Percentiles rank a stretch among this genome's conserved stretches.
Evolutionary conservation across 2,329 filamentous ascomycete species (phyloP).

Genomic region (Clonostachys sp.): DNA sequence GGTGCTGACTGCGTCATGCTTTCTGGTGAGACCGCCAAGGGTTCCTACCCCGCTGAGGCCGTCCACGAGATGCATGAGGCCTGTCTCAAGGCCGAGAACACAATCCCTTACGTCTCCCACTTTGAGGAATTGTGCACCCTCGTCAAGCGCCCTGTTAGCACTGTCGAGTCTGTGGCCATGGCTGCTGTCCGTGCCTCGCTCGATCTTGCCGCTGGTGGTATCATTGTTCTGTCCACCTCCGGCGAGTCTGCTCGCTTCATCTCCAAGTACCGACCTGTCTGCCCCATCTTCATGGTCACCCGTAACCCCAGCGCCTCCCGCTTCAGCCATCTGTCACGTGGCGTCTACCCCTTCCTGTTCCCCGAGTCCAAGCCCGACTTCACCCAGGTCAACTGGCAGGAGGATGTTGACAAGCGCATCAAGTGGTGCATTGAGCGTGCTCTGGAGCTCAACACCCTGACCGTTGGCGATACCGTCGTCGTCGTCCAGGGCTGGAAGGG

Average conservation of each 20-base stretch:
- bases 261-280: conserved; percentile 97
- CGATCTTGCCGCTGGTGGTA: conserved; percentile 93
- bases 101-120: conserved; percentile 93
- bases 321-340: conserved; percentile 93
- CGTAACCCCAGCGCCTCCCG: conserved; percentile 78
- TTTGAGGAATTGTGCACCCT: conserved; percentile 92
- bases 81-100: conserved; percentile 93
- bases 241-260: conserved; percentile 91
- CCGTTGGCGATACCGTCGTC: conserved; percentile 68
- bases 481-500: conserved; percentile 91
- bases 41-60: conserved; percentile 85
- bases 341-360: conserved; percentile 97
- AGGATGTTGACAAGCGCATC: conserved; percentile 95
- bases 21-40: conserved; percentile 98
- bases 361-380: conserved; percentile 93
- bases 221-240: conserved; percentile 93
- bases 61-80: conserved; percentile 98
- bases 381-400: conserved; percentile 89
- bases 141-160: conserved; percentile 76
- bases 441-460: conserved; percentile 74
- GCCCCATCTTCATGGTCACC: conserved; percentile 99
- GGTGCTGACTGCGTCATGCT: conserved; percentile 99
- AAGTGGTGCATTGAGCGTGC: conserved; percentile 94
- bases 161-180: conserved; percentile 94
- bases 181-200: conserved; percentile 92